These are phyloP conservation scores for Leersia perrieri DNA, from an alignment of 176 grass and related monocot genomes.

Conservation along the genomic window DNA sequence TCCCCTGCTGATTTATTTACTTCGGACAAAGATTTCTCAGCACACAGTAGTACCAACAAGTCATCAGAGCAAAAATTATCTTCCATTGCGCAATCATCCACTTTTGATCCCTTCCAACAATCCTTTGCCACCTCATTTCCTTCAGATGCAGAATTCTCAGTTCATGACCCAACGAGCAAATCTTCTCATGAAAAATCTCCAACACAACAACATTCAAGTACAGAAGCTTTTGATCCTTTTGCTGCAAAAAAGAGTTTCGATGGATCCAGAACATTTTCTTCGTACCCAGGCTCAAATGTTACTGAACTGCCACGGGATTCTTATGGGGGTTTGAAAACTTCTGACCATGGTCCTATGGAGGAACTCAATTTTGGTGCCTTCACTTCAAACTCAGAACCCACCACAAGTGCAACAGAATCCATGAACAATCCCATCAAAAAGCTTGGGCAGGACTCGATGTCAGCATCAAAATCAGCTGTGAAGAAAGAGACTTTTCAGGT, in stretches of 20 bases:
- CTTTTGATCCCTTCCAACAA: constrained; percentile 36
- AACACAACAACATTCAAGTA: constrained; percentile 17
- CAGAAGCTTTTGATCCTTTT: constrained; percentile 37
- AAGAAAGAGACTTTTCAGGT: constrained; percentile 60
- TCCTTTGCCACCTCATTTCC: constrained; percentile 32
- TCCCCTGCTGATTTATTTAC: constrained; percentile 31
- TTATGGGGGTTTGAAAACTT: background rate
- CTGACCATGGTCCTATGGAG: constrained; percentile 16
- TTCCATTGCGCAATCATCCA: constrained; percentile 23
- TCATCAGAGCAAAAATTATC: constrained; percentile 18
- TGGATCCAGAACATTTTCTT: constrained; percentile 28
- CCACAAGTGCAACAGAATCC: constrained; percentile 7
- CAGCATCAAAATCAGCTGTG: constrained; percentile 29
- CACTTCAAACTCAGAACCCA: constrained; percentile 19
- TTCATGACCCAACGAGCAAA: background rate
- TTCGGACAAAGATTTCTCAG: constrained; percentile 41
- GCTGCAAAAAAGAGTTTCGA: constrained; percentile 27
- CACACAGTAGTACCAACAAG: background rate
- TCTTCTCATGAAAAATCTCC: constrained; percentile 34
- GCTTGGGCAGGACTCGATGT: background rate
- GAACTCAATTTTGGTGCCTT: constrained; percentile 44
- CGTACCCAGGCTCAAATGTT: constrained; percentile 21
- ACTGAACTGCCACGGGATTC: constrained; percentile 18
- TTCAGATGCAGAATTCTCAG: constrained; percentile 23
- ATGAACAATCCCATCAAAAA: constrained; percentile 25